These are phyloP conservation scores for Myriosclerotinia scirpicola DNA, from an alignment of 2,329 filamentous ascomycete genomes.

Conservation along the genomic window DNA sequence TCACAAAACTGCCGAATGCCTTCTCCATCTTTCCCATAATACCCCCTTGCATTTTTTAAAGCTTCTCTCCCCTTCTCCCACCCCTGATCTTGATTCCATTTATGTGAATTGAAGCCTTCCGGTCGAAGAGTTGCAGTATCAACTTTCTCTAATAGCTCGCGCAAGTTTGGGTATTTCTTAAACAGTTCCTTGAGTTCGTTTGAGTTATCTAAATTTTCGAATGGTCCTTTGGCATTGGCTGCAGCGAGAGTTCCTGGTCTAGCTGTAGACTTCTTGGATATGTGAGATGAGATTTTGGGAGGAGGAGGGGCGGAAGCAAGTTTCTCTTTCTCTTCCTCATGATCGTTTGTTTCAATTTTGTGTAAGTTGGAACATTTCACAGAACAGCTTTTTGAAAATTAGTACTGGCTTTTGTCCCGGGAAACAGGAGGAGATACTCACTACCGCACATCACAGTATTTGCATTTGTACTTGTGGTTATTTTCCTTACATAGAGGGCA, in stretches of 20 bases:
- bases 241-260: slow-evolving; percentile 34
- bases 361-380: slow-evolving; percentile 56
- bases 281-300: slow-evolving; percentile 19
- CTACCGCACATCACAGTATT: slow-evolving; percentile 59
- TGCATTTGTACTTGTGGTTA: slow-evolving; percentile 61
- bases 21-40: slow-evolving; percentile 56
- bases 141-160: slow-evolving; percentile 50
- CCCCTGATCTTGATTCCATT: slow-evolving; percentile 60
- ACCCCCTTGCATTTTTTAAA: slow-evolving; percentile 51
- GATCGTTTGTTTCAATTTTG: slow-evolving; percentile 40
- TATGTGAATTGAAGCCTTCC: not conserved
- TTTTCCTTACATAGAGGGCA: slow-evolving; percentile 56
- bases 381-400: slow-evolving; percentile 51
- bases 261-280: not conserved
- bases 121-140: slow-evolving; percentile 53
- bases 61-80: slow-evolving; percentile 56
- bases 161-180: slow-evolving; percentile 52
- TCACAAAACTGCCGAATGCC: slow-evolving; percentile 61
- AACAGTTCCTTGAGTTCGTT: slow-evolving; percentile 53
- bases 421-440: slow-evolving; percentile 43
- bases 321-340: slow-evolving; percentile 13
- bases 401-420: not conserved
- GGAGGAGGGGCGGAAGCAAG: slow-evolving; percentile 26
- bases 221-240: slow-evolving; percentile 46
- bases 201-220: slow-evolving; percentile 52